These are phyloP conservation scores for Chaetothyriales sp. DNA, from an alignment of 2,329 filamentous ascomycete species.

Conservation along the genomic window DNA sequence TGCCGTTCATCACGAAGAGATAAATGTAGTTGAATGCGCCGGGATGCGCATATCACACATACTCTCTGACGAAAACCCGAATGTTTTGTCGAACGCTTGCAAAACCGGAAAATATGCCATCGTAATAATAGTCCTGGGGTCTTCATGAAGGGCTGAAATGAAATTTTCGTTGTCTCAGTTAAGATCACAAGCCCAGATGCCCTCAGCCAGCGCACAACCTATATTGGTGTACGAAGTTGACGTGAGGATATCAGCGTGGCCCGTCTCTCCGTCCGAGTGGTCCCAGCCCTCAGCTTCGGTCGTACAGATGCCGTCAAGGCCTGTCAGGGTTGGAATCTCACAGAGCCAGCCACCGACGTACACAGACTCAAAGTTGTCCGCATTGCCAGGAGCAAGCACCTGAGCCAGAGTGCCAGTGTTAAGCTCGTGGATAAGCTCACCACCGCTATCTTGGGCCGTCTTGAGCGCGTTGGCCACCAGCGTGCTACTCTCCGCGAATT, in stretches of 20 bases:
- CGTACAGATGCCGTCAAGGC: conserved; percentile 14
- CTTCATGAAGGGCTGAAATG: background rate
- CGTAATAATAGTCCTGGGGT: background rate
- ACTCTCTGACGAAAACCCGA: background rate
- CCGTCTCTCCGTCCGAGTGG: conserved; percentile 12
- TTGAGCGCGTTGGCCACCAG: conserved; percentile 16
- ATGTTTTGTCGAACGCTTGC: background rate
- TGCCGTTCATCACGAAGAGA: background rate
- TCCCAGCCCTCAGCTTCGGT: conserved; percentile 13
- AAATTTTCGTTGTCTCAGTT: background rate
- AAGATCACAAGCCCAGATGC: conserved; percentile 1
- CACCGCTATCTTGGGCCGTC: conserved; percentile 12
- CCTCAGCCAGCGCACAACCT: background rate
- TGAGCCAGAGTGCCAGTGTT: conserved; percentile 18
- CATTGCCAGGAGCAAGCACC: conserved; percentile 15
- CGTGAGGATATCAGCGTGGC: conserved; percentile 14
- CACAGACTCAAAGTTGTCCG: conserved; percentile 15
- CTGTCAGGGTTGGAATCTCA: conserved; percentile 12
- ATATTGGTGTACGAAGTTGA: conserved; percentile 11
- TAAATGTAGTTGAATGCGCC: background rate
- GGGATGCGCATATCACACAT: background rate
- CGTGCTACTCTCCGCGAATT: conserved; percentile 9
- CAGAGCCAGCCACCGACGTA: conserved; percentile 19
- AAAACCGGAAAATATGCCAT: background rate
- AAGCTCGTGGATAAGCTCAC: conserved; percentile 13